Conservation (phyloP, 768 basidiomycete genomes). For the Agaricus subrufescens region DNA sequence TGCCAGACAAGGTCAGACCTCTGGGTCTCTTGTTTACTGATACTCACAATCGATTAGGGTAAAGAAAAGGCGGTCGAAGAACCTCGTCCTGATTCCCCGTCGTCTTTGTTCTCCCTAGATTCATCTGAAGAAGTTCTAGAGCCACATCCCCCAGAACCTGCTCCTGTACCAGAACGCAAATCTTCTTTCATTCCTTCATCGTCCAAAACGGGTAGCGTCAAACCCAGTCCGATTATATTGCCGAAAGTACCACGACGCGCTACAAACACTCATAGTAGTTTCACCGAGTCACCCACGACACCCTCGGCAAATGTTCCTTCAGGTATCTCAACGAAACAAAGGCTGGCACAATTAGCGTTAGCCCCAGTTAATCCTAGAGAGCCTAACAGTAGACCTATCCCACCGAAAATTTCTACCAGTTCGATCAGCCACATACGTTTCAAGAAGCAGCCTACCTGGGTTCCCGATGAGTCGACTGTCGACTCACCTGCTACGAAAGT, state of each 20-base stretch:
- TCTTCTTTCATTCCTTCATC: not conserved
- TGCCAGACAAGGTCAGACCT: not conserved
- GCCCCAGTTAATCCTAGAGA: constrained; percentile 32
- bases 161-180: not conserved
- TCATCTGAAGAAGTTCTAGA: constrained; percentile 6
- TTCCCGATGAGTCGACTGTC: constrained; percentile 5
- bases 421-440: constrained; percentile 1
- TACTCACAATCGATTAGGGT: not conserved
- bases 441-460: constrained; percentile 6
- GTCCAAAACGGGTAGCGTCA: not conserved
- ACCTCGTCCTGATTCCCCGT: constrained; percentile 5
- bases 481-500: constrained; percentile 3
- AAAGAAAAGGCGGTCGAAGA: constrained; percentile 5
- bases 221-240: constrained; percentile 4
- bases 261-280: constrained; percentile 19
- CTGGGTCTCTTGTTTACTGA: not conserved
- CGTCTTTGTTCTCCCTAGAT: constrained; percentile 7
- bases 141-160: not conserved
- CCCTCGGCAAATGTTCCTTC: constrained; percentile 13
- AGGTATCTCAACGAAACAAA: constrained; percentile 47
- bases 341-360: constrained; percentile 37
- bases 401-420: constrained; percentile 10
- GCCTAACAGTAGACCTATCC: constrained; percentile 9
- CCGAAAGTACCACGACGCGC: constrained; percentile 15
- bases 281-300: constrained; percentile 8